Conservation (phyloP, 352 stramenopile genomes). For the Phytophthora cryptogea region DNA sequence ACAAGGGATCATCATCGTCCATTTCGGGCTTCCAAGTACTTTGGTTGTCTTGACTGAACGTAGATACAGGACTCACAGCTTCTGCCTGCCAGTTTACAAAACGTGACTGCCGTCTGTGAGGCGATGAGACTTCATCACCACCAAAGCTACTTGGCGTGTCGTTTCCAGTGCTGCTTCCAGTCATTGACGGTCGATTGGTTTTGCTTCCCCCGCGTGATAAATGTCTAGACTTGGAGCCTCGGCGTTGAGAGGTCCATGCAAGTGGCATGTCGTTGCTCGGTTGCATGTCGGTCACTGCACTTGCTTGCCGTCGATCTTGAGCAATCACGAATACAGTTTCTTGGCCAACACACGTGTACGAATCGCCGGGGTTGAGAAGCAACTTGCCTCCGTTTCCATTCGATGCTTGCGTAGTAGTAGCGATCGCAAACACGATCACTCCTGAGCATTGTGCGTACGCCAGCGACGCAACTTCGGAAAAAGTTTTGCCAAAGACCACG, state of each 20-base stretch:
- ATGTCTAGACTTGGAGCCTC: constrained; percentile 12
- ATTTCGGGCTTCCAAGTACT: constrained; percentile 18
- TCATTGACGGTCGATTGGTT: constrained; percentile 16
- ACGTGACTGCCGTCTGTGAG: constrained; percentile 23
- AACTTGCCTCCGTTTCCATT: constrained; percentile 40
- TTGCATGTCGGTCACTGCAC: constrained; percentile 29
- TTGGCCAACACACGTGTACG: constrained; percentile 67
- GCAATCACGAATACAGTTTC: constrained; percentile 79
- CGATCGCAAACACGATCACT: constrained; percentile 78
- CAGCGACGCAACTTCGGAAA: constrained; percentile 74
- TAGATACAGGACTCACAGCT: constrained; percentile 9
- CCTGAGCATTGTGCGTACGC: constrained; percentile 71
- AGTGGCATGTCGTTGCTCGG: constrained; percentile 22
- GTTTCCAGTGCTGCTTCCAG: constrained; percentile 30
- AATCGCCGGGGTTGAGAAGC: constrained; percentile 73
- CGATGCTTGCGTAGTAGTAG: constrained; percentile 30
- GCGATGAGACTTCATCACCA: constrained; percentile 11
- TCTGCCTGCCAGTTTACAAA: constrained; percentile 35
- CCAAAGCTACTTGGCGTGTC: constrained; percentile 19
- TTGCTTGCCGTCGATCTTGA: constrained; percentile 38
- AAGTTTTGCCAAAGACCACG: constrained; percentile 68
- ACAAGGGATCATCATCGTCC: constrained; percentile 21
- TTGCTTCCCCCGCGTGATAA: constrained; percentile 21
- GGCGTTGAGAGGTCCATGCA: constrained; percentile 27
- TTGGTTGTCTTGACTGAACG: constrained; percentile 20